These are phyloP conservation scores for Chrysanthemum makinoi DNA, from an alignment of 129 eudicot genomes.

Conservation along the genomic window DNA sequence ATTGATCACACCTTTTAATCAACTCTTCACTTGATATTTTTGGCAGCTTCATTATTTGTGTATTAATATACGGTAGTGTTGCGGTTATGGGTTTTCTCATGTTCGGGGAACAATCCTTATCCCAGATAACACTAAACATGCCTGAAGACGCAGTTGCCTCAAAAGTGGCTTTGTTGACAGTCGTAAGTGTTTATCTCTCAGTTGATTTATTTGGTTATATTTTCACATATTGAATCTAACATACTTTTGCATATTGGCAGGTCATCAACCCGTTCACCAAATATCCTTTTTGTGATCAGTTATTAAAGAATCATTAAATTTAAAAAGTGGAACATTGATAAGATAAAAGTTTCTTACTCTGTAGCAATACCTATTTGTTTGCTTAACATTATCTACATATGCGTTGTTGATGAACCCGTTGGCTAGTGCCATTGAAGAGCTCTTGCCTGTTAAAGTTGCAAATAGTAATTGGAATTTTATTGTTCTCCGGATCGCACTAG, in stretches of 20 bases:
- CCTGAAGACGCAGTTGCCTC: slow-evolving; percentile 58
- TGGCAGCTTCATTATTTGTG: slow-evolving; percentile 66
- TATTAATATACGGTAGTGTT: slow-evolving; percentile 55
- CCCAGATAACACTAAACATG: slow-evolving; percentile 79
- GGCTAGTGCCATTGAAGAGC: slow-evolving; percentile 90
- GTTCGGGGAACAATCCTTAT: slow-evolving; percentile 71
- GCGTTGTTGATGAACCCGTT: slow-evolving; percentile 85
- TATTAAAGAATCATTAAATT: not conserved
- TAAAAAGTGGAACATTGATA: not conserved
- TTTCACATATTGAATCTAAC: not conserved
- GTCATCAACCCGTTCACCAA: slow-evolving; percentile 35
- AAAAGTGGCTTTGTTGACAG: slow-evolving; percentile 79
- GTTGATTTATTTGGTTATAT: not conserved
- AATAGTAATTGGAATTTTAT: slow-evolving; percentile 45
- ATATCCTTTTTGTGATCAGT: slow-evolving; percentile 31
- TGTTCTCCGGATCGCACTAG: slow-evolving; percentile 62
- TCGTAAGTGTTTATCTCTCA: slow-evolving; percentile 43
- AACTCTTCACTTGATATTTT: slow-evolving; percentile 13
- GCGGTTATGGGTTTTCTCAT: slow-evolving; percentile 84
- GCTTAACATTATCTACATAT: slow-evolving; percentile 53
- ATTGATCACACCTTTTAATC: slow-evolving; percentile 14
- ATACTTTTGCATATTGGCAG: slow-evolving; percentile 14
- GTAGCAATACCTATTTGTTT: slow-evolving; percentile 15
- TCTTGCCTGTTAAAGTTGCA: slow-evolving; percentile 57
- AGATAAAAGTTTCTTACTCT: not conserved